Base-by-base conservation (phyloP, 2,329 filamentous ascomycete genomes). In the Aschersonia sp. region DNA sequence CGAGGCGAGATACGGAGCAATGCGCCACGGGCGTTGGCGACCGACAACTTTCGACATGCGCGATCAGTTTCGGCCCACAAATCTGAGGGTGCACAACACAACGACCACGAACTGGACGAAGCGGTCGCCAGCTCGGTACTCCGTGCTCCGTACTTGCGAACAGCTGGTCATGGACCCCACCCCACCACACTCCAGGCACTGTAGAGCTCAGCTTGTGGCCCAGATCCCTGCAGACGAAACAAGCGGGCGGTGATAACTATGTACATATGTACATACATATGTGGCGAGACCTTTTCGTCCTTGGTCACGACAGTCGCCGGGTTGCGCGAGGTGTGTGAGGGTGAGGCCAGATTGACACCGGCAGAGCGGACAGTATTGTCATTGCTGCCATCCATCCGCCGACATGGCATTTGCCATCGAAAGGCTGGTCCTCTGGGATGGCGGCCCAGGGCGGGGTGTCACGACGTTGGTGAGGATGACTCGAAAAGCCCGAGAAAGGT, bases 141-240 rank as follows among this genome's bases (percentile, higher is more conserved):
- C 35, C 7, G 35, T 38, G 12, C 35, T 7, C 35, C 35, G 12
- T 4, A 12, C 7, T 9, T 12, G 35, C 12, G 12, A 12, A 38
- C 35, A 38, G 35, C 35, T 38, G 48, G 46, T 42, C 35, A 47
- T 43, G 12, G 40, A 51, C 50, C 46, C 47, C 47, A 48, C 51
- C 50, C 48, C 48, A 42, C 45, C 41, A 48, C 44, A 31, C 31
- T 43, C 31, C 38, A 46, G 46, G 45, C 44, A 40, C n/a, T 32
- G 40, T 35, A 9, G 7, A 46, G 44, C 48, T 48, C 49, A 46
- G 46, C 49, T 45, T 47, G 43, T 53, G 47, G 47, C 50, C 47
- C 47, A 44, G 54, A 57, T 56, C 55, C 55, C 54, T 57, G 55
- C 49, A 44, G 49, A 50, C 49, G 31, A 52, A 47, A 48, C 28